phyloP scores from a whole-genome alignment of 768 basidiomycete species.

The Termitomyces sp. region DNA sequence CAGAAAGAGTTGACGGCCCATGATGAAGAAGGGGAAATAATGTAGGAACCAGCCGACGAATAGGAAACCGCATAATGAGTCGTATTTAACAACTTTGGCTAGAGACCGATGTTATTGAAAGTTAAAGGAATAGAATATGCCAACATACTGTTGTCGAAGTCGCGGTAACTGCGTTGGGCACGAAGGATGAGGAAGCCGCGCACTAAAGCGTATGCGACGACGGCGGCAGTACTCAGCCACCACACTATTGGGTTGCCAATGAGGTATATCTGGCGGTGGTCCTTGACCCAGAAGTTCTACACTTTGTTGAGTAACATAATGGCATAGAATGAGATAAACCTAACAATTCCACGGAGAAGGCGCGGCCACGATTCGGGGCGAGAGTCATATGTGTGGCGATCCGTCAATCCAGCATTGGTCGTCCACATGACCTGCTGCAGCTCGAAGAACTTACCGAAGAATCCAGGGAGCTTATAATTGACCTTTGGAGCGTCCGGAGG shows the following conservation, averaged over 20 bases:
- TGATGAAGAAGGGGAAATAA: slow-evolving; percentile 96
- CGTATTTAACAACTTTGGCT: slow-evolving; percentile 93
- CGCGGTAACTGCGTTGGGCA: slow-evolving; percentile 84
- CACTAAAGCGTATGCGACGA: slow-evolving; percentile 59
- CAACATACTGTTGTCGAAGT: slow-evolving; percentile 85
- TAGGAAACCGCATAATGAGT: slow-evolving; percentile 85
- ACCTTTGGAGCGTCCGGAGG: slow-evolving; percentile 67
- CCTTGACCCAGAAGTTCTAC: slow-evolving; percentile 98
- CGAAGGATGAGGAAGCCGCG: slow-evolving; percentile 83
- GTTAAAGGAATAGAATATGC: not conserved
- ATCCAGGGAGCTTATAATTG: slow-evolving; percentile 88
- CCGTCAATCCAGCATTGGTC: slow-evolving; percentile 93
- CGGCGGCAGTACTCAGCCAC: slow-evolving; percentile 76
- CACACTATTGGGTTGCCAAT: slow-evolving; percentile 93
- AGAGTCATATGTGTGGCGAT: slow-evolving; percentile 92
- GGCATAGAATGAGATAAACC: slow-evolving; percentile 22
- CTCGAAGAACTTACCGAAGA: slow-evolving; percentile 88
- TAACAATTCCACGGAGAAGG: slow-evolving; percentile 86
- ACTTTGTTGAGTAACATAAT: slow-evolving; percentile 2
- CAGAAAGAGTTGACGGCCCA: slow-evolving; percentile 94
- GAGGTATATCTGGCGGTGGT: slow-evolving; percentile 92
- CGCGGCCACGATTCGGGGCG: slow-evolving; percentile 91
- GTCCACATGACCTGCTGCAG: slow-evolving; percentile 95
- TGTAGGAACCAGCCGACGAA: slow-evolving; percentile 90
- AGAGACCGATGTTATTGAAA: not conserved